Evolutionary conservation across 305 asterid species (phyloP).

Genomic region (Galium porrigens): DNA sequence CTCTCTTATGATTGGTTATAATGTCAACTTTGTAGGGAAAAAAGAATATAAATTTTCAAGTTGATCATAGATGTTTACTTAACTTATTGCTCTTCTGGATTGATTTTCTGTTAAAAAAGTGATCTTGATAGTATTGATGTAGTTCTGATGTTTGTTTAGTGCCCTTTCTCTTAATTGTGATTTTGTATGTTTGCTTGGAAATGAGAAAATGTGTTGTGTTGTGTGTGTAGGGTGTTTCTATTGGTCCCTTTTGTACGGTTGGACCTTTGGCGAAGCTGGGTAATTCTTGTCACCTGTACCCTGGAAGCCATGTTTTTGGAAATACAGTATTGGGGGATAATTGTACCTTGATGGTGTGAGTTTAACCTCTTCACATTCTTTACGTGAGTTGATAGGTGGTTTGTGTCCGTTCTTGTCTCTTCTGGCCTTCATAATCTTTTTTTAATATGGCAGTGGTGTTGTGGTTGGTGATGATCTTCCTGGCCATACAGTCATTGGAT

Average conservation of each 20-base stretch:
- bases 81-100: neutral
- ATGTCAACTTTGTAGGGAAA: neutral
- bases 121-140: neutral
- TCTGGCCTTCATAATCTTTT: neutral
- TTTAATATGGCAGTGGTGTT: slow-evolving; percentile 50
- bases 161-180: neutral
- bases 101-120: slow-evolving; percentile 1
- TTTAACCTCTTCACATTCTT: slow-evolving; percentile 12
- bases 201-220: slow-evolving; percentile 19
- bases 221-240: slow-evolving; percentile 51
- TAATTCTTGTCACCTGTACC: slow-evolving; percentile 45
- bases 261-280: slow-evolving; percentile 73
- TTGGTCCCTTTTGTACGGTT: slow-evolving; percentile 78
- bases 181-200: slow-evolving; percentile 9
- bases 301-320: slow-evolving; percentile 79
- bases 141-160: neutral
- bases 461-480: slow-evolving; percentile 87
- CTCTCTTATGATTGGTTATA: neutral
- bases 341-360: slow-evolving; percentile 68
- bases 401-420: neutral
- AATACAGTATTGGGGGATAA: slow-evolving; percentile 61
- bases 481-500: slow-evolving; percentile 62
- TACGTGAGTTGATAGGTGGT: neutral
- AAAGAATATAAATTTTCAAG: neutral
- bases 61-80: neutral